Base-by-base conservation (phyloP, 805 yeast genomes). In the Blastobotrys peoriensis region DNA sequence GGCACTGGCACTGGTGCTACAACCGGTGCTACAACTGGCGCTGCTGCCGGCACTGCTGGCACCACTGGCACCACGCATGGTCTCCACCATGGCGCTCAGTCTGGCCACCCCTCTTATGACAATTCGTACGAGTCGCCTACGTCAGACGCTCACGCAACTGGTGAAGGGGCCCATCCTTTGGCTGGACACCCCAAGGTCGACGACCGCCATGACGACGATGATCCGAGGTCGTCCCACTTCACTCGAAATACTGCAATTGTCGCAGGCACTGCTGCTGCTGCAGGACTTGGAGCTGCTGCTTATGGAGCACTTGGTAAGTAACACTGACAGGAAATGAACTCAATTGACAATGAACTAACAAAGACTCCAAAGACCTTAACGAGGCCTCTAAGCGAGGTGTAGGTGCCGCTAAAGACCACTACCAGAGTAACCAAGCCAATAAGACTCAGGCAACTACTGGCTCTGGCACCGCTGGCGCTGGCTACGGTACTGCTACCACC, bases 391-490 rank as follows among this genome's bases (percentile, higher is more conserved):
- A 20, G 21, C n/a, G n/a, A n/a, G 30, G 28, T 10, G 23, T 39
- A 15, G 27, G 38, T 16, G 33, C 18, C 13, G 15, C 13, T 15
- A 39, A 17, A 18, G 17, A 19, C 28, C 15, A 23, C 8, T 18
- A 25, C 22, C 22, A 21, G 4, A 16, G 20, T 17, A 33, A 16
- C 16, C n/a, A 38, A 2, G 38, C 13, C 39, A 40, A 33, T 13
- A 25, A 20, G 6, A 15, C 22, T 18, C 22, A n/a, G 8, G 13
- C 9, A 20, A 35, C 30, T 10, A 22, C 48, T 30, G 42, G 40
- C 33, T 27, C 28, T 27, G 34, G 41, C 38, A 30, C 45, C 21
- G 34, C 39, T n/a, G 45, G 45, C 20, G 18, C 46, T 16, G 22
- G 45, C 4, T 44, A 36, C 36, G 15, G 18, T 16, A 3, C 5